Evolutionary conservation across 352 stramenopile species (phyloP), one percentile per base, ranked within the genome.

Genomic region (Phytophthora cactorum): DNA sequence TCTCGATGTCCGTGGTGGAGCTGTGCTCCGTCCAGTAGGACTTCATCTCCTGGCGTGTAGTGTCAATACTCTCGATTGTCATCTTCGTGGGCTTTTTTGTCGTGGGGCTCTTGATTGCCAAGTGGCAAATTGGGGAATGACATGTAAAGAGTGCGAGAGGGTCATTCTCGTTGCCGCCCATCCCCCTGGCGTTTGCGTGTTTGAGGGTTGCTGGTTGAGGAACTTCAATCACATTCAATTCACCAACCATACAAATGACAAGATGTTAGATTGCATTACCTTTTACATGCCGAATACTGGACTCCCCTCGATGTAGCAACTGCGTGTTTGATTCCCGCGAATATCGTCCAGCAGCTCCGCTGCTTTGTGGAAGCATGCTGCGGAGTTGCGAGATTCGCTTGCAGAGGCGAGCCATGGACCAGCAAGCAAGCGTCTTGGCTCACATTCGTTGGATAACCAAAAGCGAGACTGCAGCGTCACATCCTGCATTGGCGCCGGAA

Each of bases 11-110:
- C 34, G 82, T 87, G 41, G 68, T 81, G 36, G 65, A 56, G 55
- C 72, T 81, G 39, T 93, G 85, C 62, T 92, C 82, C 4, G 68
- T 79, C 86, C 86, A 95, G 75, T 93, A 95, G 49, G 76, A 81
- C 70, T 92, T 95, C 86, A 95, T 95, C 36, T 81, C 67, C 31
- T 79, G 63, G 52, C 86, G 83, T 10, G 82, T 95, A 31, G 67
- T 12, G 32, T 66, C 63, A 28, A 45, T 17, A 10, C 8, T 70
- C 47, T 85, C 70, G 47, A 81, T 72, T 25, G 74, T 88, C 76
- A 86, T 90, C 12, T 65, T 83, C 29, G 52, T 47, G 12, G 49
- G n/a, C 22, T 22, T 22, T 22, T 22, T 22, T 22, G 22, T 22
- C 22, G 22, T 22, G 22, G 27, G 36, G 34, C 15, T 11, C 65